phyloP scores from a whole-genome alignment of 1,284 basidiomycete genomes.

The Sphagnurus paluster region DNA sequence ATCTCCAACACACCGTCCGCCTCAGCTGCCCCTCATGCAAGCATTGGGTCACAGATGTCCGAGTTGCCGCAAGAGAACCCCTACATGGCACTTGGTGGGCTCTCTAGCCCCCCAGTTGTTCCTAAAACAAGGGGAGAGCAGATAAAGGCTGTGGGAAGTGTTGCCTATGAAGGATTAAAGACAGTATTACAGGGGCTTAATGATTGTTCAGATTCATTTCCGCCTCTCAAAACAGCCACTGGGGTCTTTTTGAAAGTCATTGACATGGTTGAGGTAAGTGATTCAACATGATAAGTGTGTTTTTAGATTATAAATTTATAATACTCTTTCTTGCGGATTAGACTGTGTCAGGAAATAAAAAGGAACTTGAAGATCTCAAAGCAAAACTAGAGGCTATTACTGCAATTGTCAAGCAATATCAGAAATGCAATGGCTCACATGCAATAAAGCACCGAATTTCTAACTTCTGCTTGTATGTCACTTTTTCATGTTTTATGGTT shows the following conservation, averaged over 20 bases:
- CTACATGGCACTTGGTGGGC: background rate
- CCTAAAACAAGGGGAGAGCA: background rate
- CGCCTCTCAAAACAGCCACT: background rate
- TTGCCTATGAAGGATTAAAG: too few relatives aligned
- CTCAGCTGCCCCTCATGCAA: too few relatives aligned
- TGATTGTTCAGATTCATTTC: too few relatives aligned
- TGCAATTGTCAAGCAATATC: background rate
- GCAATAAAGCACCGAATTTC: background rate
- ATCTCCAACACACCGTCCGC: too few relatives aligned
- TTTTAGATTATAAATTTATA: too few relatives aligned
- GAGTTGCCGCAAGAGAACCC: too few relatives aligned
- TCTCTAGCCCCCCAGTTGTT: background rate
- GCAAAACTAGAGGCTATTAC: background rate
- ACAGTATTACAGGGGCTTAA: background rate
- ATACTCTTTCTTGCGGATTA: background rate
- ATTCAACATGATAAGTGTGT: background rate
- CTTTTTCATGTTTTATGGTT: too few relatives aligned
- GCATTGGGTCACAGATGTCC: too few relatives aligned
- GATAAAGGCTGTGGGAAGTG: too few relatives aligned
- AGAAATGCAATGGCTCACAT: background rate
- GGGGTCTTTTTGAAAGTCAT: background rate
- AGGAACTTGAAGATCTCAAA: background rate
- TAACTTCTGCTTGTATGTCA: background rate
- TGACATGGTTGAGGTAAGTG: background rate
- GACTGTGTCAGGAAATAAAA: background rate